These are phyloP conservation scores for Fusarium nisikadoi DNA, from an alignment of 2,329 filamentous ascomycete genomes.

Conservation along the genomic window DNA sequence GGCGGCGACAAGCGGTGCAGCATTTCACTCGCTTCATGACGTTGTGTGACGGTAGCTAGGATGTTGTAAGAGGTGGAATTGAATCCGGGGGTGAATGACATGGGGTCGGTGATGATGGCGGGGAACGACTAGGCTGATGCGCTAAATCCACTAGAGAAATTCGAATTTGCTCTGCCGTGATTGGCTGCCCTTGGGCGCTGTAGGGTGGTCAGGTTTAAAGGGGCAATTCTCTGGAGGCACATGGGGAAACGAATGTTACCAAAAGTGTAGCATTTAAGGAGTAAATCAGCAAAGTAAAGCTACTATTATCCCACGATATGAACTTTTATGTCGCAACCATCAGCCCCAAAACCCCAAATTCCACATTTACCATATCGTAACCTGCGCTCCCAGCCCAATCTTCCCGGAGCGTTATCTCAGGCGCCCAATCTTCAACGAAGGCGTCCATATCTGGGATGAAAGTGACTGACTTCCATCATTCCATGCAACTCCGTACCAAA, in stretches of 20 bases:
- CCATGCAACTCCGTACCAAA: no score
- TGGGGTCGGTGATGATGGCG: not conserved
- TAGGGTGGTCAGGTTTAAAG: not conserved
- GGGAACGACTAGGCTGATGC: not conserved
- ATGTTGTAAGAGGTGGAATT: not conserved
- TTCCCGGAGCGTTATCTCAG: accelerated
- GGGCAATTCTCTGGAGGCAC: not conserved
- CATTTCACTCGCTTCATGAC: not conserved
- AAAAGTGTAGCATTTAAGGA: not conserved
- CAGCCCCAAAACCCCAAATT: not conserved
- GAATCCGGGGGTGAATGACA: not conserved
- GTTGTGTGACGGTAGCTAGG: accelerated
- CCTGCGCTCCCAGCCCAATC: accelerated
- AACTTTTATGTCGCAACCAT: not conserved
- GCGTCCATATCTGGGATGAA: accelerated
- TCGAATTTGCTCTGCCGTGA: accelerated
- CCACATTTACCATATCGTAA: no score
- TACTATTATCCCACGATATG: not conserved
- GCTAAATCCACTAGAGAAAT: not conserved
- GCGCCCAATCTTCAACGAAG: accelerated
- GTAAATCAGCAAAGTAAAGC: not conserved
- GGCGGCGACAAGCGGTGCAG: not conserved
- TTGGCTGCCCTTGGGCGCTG: accelerated
- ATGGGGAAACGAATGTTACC: not conserved
- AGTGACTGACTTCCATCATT: not conserved